These are phyloP conservation scores for Gremmenia infestans DNA, from an alignment of 2,329 filamentous ascomycete species.

Conservation along the genomic window DNA sequence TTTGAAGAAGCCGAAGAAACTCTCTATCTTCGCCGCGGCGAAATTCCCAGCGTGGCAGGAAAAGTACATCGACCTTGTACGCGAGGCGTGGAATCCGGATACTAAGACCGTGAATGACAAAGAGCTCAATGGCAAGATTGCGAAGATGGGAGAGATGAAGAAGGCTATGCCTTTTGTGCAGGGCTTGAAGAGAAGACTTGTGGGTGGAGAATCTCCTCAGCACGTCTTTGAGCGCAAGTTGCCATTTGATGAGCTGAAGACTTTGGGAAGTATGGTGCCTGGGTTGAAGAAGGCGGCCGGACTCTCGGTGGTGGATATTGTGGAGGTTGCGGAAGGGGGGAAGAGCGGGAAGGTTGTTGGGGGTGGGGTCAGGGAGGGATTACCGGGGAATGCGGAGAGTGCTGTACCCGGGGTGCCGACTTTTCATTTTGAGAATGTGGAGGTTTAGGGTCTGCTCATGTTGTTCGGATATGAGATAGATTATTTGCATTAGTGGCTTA, in stretches of 20 bases:
- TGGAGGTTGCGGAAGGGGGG: constrained; percentile 65
- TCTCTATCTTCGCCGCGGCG: constrained; percentile 77
- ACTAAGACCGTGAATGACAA: constrained; percentile 71
- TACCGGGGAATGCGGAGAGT: constrained; percentile 59
- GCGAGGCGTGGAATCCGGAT: constrained; percentile 60
- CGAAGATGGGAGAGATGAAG: constrained; percentile 86
- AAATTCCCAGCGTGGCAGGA: constrained; percentile 88
- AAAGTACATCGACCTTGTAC: constrained; percentile 78
- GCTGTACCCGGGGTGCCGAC: constrained; percentile 79
- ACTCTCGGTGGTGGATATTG: constrained; percentile 65
- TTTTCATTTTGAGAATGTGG: constrained; percentile 81
- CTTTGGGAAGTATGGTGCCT: constrained; percentile 71
- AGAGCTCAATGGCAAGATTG: constrained; percentile 69
- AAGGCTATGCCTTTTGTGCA: constrained; percentile 98
- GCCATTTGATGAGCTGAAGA: constrained; percentile 76
- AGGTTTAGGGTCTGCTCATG: constrained; percentile 18
- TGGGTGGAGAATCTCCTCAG: constrained; percentile 60
- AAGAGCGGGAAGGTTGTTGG: constrained; percentile 53
- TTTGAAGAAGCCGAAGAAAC: constrained; percentile 85
- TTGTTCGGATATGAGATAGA: background rate
- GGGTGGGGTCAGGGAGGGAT: constrained; percentile 46
- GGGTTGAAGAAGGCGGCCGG: constrained; percentile 73
- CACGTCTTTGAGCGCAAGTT: constrained; percentile 79
- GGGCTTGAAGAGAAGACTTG: constrained; percentile 74
- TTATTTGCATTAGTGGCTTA: background rate